Base-by-base conservation (phyloP, 768 basidiomycete genomes). In the Phlegmacium glaucopus region DNA sequence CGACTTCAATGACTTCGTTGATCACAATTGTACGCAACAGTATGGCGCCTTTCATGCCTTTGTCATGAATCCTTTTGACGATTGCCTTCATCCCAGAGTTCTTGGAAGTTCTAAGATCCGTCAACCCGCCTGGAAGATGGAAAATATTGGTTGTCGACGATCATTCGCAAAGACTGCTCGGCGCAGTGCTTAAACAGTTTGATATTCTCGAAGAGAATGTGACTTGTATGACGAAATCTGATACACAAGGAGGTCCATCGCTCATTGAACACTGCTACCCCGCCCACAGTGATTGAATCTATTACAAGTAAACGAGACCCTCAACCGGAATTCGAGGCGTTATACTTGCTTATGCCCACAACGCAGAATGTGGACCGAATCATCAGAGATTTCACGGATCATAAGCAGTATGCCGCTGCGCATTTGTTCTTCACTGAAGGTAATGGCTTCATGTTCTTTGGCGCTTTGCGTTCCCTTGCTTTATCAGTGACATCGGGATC, bases 131-230 rank as follows among this genome's bases (percentile, higher is more conserved):
- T 15, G 82, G 81, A 48, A 73, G 82, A 77, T 99, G 96, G 96
- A 99, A 99, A 80, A 88, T 96, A 56, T 81, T 98, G 37, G 93
- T 99, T 49, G 89, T 98, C 44, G 96, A 99, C 65, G 91, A 94
- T 54, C 81, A 90, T 68, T 86, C 94, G 18, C 86, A 94, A 67
- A 82, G 78, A 62, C 70, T 98, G 45, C 67, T 99, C 39, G 79
- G 84, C 51, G 81, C 87, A 8, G 91, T 94, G 4, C 76, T 97
- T 57, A 93, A 92, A 69, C 86, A 91, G 62, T 93, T 90, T 58
- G 95, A 99, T 64, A 89, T 98, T 47, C 68, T 98, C 47, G 86
- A 93, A 65, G 92, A 96, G 75, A 94, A 94, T 74, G 92, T 98
- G 36, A 96, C 94, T 39, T 79, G 95, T 96, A 71, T 63, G 92